A percentile compares a stretch with the other conserved stretches of the same genome.
Evolutionary conservation across 306 rosid genomes (phyloP).

Genomic region (Sicyos baderoa): DNA sequence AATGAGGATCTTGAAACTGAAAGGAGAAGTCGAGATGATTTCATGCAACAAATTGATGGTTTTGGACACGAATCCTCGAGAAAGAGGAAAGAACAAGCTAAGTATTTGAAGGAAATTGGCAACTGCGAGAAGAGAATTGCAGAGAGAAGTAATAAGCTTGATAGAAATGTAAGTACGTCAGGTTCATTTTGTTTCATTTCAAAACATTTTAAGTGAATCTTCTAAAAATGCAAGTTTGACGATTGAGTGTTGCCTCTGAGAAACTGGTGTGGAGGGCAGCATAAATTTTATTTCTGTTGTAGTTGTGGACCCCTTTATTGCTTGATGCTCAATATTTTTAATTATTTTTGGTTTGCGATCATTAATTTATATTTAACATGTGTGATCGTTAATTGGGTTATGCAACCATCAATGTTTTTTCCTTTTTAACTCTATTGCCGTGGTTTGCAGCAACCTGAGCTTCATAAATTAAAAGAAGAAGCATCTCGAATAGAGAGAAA

Average conservation of each 20-base stretch:
- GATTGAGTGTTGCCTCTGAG: not conserved
- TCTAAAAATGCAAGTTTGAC: not conserved
- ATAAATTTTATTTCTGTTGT: not conserved
- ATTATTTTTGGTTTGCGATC: not conserved
- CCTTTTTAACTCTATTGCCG: slow-evolving; percentile 22
- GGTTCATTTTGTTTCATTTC: not conserved
- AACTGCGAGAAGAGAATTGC: slow-evolving; percentile 64
- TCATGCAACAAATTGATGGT: slow-evolving; percentile 56
- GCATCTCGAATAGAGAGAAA: slow-evolving; percentile 76
- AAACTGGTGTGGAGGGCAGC: not conserved
- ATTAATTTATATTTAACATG: not conserved
- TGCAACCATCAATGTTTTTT: not conserved
- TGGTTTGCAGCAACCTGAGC: slow-evolving; percentile 86
- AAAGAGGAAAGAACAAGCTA: slow-evolving; percentile 83
- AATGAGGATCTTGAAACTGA: slow-evolving; percentile 70
- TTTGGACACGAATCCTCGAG: slow-evolving; percentile 60
- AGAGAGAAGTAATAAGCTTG: slow-evolving; percentile 71
- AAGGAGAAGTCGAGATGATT: slow-evolving; percentile 50
- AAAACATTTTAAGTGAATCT: not conserved
- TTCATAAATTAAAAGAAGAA: slow-evolving; percentile 88
- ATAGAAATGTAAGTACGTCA: slow-evolving; percentile 63
- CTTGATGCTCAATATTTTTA: not conserved
- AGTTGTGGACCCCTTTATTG: slow-evolving; percentile 8
- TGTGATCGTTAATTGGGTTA: not conserved
- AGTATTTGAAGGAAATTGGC: slow-evolving; percentile 64